Conservation (phyloP, 1,284 basidiomycete genomes). For the Rhodotorula sp. region DNA sequence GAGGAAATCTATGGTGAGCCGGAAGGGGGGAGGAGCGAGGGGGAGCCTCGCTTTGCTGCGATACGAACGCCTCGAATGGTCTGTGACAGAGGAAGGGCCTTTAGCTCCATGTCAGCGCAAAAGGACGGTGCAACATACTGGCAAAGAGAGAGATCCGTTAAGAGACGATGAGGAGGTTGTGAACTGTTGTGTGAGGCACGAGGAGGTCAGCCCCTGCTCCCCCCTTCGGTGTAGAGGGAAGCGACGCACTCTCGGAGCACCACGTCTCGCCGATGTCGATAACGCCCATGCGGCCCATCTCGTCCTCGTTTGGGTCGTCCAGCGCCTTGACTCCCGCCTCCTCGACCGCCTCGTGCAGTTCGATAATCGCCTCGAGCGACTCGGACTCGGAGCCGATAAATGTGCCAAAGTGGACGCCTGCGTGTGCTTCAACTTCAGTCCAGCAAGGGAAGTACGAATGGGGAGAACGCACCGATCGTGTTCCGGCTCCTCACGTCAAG, state of each 20-base stretch:
- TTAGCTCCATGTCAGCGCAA: too few species aligned
- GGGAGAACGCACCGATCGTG: constrained; percentile 38
- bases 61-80: too few species aligned
- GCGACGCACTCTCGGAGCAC: constrained; percentile 27
- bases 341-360: constrained; percentile 40
- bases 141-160: background rate
- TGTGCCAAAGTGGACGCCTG: constrained; percentile 46
- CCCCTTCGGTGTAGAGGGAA: background rate
- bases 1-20: too few species aligned
- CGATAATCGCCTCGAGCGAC: constrained; percentile 43
- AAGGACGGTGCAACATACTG: too few species aligned
- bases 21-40: too few species aligned
- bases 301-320: constrained; percentile 34
- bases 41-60: too few species aligned
- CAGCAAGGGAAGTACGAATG: background rate
- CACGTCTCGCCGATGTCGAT: constrained; percentile 38
- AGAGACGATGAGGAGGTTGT: constrained; percentile 24
- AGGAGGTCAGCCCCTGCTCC: background rate
- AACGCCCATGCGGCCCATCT: constrained; percentile 41
- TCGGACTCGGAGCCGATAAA: constrained; percentile 46
- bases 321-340: constrained; percentile 29
- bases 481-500: constrained; percentile 43
- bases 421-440: too few species aligned
- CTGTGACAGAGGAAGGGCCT: too few species aligned
- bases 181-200: constrained; percentile 1